phyloP scores from a whole-genome alignment of 441 rosid species.

The Euphorbia celastroides region DNA sequence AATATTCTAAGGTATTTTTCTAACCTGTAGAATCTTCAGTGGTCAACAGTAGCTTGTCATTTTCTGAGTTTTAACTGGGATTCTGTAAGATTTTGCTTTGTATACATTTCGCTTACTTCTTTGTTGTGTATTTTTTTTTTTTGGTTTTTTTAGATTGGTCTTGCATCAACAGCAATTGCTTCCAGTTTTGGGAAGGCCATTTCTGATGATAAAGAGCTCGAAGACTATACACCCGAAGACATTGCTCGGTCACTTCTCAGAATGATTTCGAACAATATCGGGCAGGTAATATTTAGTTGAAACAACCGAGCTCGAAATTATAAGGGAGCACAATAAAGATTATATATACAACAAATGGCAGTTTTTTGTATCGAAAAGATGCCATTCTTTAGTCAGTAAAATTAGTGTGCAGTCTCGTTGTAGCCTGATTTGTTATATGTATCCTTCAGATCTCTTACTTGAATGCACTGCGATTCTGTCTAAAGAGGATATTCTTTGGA shows the following conservation, averaged over 20 bases:
- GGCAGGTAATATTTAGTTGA: slow-evolving; percentile 69
- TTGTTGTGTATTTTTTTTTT: slow-evolving; percentile 38
- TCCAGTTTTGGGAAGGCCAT: slow-evolving; percentile 98
- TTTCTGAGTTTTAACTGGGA: not conserved
- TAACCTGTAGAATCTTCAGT: not conserved
- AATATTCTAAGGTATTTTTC: slow-evolving; percentile 74
- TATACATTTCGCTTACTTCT: slow-evolving; percentile 36
- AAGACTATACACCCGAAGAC: slow-evolving; percentile 94
- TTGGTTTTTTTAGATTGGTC: slow-evolving; percentile 74
- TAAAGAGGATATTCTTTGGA: slow-evolving; percentile 79
- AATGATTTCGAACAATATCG: slow-evolving; percentile 97
- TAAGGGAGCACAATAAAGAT: not conserved
- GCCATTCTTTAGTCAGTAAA: no score
- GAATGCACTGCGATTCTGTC: slow-evolving; percentile 72
- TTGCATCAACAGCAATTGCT: slow-evolving; percentile 93
- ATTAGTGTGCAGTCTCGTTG: not conserved
- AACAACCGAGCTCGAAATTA: not conserved
- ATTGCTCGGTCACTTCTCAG: slow-evolving; percentile 92
- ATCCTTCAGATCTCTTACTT: slow-evolving; percentile 65
- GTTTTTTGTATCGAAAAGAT: no score
- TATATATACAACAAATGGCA: not conserved
- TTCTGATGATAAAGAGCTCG: slow-evolving; percentile 85
- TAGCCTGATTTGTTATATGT: not conserved
- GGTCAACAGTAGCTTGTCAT: not conserved
- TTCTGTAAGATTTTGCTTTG: not conserved